Base-by-base conservation (phyloP, 2,329 filamentous ascomycete species). In the Aureobasidium sp. region DNA sequence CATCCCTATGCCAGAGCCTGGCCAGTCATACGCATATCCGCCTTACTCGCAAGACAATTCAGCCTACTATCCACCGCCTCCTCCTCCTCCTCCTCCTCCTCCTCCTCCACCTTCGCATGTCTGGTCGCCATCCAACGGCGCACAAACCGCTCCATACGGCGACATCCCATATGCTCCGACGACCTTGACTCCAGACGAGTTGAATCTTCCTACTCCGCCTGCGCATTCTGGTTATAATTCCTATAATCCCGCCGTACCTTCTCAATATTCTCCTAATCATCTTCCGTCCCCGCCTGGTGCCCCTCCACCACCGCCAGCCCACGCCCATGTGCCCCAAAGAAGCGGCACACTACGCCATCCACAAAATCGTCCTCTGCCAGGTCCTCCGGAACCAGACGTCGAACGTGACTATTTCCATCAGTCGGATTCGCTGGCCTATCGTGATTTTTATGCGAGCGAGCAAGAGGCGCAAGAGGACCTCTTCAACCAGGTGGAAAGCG, bases 281-380 rank as follows among this genome's bases (percentile, higher is more conserved):
- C 70, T 66, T 57, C 71, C 59, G 61, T 74, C 61, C 55, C 74
- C 59, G 61, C 12, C 27, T 25, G 25, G 25, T 2, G 74, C 60
- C 67, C 68, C 1, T 77, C 79, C 4, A 74, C 78, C 77, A n/a
- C 70, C 69, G 24, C 71, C 74, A 2, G 71, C 71, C 22, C 47
- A 50, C 12, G 74, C 73, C 1, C 25, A 40, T 34, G 74, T 73
- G 1, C 76, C 76, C 14, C 71, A 75, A 53, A 71, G 76, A 58
- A 74, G 34, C 22, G 40, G 34, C 10, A 44, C 55, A 30, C 39
- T 59, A 6, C 74, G 79, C 51, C 79, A 83, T 64, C 79, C 77
- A 6, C 75, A 79, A 42, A 66, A 77, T 7, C 71, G 81, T 21
- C 80, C 81, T 29, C 69, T 83, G n/a, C 81, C 80, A 2, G 78